Conservation (phyloP, 768 basidiomycete genomes). For the Chalciporus piperatus region DNA sequence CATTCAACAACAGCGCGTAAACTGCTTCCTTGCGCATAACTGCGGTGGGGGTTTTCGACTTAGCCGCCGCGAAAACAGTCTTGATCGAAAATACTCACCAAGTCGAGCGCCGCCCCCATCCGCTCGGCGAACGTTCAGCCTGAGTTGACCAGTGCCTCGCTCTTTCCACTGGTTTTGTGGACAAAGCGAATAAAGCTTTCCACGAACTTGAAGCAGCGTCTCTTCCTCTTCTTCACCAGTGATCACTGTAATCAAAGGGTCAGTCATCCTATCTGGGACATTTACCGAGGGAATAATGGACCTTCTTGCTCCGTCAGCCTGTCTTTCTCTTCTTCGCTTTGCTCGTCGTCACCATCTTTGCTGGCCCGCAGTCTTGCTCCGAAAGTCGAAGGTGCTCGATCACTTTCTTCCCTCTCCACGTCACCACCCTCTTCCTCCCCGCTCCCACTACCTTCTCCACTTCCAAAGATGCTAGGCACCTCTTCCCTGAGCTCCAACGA, state of each 20-base stretch:
- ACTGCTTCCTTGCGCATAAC: conserved; percentile 89
- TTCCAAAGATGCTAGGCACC: conserved; percentile 32
- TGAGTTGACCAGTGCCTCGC: conserved; percentile 68
- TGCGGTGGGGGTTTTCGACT: conserved; percentile 26
- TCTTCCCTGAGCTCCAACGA: conserved; percentile 41
- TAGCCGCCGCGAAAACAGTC: conserved; percentile 2
- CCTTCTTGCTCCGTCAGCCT: conserved; percentile 68
- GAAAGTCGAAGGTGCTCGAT: conserved; percentile 43
- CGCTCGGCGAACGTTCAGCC: conserved; percentile 59
- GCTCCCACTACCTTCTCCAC: conserved; percentile 35
- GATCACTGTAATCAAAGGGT: conserved; percentile 40
- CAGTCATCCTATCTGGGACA: neutral
- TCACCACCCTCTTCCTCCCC: conserved; percentile 48
- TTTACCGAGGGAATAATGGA: conserved; percentile 27
- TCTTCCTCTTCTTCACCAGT: conserved; percentile 86
- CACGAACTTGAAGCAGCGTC: conserved; percentile 71
- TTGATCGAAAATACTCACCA: conserved; percentile 35
- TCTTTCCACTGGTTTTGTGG: conserved; percentile 70
- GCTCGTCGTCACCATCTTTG: conserved; percentile 56
- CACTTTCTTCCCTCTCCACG: conserved; percentile 28
- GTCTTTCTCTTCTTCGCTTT: conserved; percentile 39
- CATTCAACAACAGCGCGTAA: conserved; percentile 68
- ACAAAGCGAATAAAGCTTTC: conserved; percentile 66
- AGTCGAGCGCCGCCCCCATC: conserved; percentile 72
- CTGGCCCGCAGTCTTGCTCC: conserved; percentile 65